Base-by-base conservation (phyloP, 768 basidiomycete species). In the Kwoniella dejecticola region DNA sequence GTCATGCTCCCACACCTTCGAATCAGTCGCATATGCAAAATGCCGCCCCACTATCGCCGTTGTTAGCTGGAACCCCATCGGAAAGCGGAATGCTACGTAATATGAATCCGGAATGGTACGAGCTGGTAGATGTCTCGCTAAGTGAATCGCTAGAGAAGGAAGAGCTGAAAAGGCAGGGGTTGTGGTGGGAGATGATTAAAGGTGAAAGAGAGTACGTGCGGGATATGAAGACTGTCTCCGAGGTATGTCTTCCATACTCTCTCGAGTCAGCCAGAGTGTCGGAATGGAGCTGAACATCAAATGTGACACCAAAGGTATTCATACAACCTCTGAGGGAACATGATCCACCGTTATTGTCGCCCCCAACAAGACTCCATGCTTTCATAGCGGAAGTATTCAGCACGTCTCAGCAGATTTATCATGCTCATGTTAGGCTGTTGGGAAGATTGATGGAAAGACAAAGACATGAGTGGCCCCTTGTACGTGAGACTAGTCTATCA, bases 371-470 rank as follows among this genome's bases (percentile, higher is more conserved):
- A 12, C 40, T 76, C 3, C 26, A 73, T 19, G 71, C 71, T 10
- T 76, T 76, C 47, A 63, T 76, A 24, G 66, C 67, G 0, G 74
- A 76, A 44, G 74, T 73, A 2, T 76, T 76, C 63, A 69, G 69
- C 48, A 60, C 69, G 17, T 55, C 64, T 8, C 71, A 64, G 47
- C 52, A 54, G 26, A 69, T 76, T 4, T 60, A 64, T 26, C 50
- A 56, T 8, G 63, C 66, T 1, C 74, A 76, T 60, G 44, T 53
- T 1, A 48, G 40, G 44, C 33, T 76, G 12, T 62, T 76, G 2
- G 65, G 59, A 11, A 23, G 60, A 24, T 60, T 76, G 23, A 62
- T 67, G 63, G 69, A 71, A 33, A 52, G 74, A 24, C 74, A 76
- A 49, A 49, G 74, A 31, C 48, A 60, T 17, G 71, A 76, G 50